A percentile compares a stretch with the other conserved stretches of the same genome.
phyloP scores from a whole-genome alignment of 495 filamentous ascomycete genomes.

The Talaromyces nanjingensis region DNA sequence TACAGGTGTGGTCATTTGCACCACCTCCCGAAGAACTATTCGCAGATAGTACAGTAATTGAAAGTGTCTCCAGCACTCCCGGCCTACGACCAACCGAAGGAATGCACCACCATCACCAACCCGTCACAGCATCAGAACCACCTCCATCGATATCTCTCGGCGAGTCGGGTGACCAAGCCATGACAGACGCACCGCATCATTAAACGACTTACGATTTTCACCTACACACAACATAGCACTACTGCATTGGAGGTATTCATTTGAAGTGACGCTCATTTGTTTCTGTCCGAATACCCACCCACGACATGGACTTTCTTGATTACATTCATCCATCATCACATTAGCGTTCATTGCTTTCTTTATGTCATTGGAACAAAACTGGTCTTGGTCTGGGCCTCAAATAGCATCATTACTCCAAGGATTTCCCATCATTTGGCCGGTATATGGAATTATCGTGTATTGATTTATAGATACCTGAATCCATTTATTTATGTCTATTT shows the following conservation, averaged over 20 bases:
- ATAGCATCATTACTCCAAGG: background rate
- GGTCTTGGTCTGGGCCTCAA: background rate
- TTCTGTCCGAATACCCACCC: conserved; percentile 9
- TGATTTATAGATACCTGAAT: background rate
- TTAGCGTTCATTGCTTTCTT: conserved; percentile 13
- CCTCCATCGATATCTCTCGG: conserved; percentile 21
- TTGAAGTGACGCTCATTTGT: background rate
- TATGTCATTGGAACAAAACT: conserved; percentile 1
- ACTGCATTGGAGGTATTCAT: background rate
- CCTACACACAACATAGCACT: background rate
- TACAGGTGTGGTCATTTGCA: conserved; percentile 84
- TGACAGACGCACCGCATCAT: conserved; percentile 29
- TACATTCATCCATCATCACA: conserved; percentile 7
- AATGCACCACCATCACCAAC: conserved; percentile 10
- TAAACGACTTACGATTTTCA: background rate
- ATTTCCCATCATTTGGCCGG: background rate
- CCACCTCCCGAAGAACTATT: conserved; percentile 60
- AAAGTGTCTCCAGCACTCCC: conserved; percentile 34
- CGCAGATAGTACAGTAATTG: conserved; percentile 21
- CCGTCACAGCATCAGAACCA: conserved; percentile 24
- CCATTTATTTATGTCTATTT: background rate
- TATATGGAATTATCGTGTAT: background rate
- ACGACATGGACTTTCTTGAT: conserved; percentile 14
- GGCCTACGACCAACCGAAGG: conserved; percentile 17
- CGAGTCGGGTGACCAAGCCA: conserved; percentile 30